Evolutionary conservation across 495 filamentous ascomycete genomes (phyloP), one percentile per base, ranked within the genome.

Genomic region (Aspergillus baeticus): DNA sequence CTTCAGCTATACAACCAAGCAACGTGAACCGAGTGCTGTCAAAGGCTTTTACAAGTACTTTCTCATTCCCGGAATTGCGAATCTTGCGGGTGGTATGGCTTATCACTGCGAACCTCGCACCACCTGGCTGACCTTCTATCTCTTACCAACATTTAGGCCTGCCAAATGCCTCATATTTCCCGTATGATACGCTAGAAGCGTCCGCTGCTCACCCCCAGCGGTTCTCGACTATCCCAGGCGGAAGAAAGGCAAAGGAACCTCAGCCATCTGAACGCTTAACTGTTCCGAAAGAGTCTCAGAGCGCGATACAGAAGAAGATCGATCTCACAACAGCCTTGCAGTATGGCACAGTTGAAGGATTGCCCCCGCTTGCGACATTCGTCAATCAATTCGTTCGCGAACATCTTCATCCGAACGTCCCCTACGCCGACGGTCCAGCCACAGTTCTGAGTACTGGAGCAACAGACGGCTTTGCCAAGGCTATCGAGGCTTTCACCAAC

Each of bases 11-110:
- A 74, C 81, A 23, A 87, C 89, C 53, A 85, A 83, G 61, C 78
- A 79, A 17, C 82, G 92, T 11, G 51, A 68, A 4, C 69, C 81
- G 8, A 94, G 84, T 64, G 70, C 64, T 29, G 79, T 96, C 59
- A 96, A 96, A 71, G 55, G 73, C 31, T 88, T 91, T 62, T 96
- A 96, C 71, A 92, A 90, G 63, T 94, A 89, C 65, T 95, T 93
- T 59, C 17, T 63, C 18, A 90, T 92, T 51, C 90, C 91, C 0
- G 85, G 85, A 20, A 91, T 96, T 61, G 81, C 80, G 11, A 95
- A 97, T 68, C 67, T 96, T n/a, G 90, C 92, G 33, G 92, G 91
- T 60, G 92, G 92, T 92, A 71, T 26, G 81, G 77, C 45, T 21
- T 45, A 17, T 21, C 18, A 3, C 14, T 22, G 14, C 34, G 4